Base-by-base conservation (phyloP, 2,329 filamentous ascomycete species). In the Penicillium brevicompactum region DNA sequence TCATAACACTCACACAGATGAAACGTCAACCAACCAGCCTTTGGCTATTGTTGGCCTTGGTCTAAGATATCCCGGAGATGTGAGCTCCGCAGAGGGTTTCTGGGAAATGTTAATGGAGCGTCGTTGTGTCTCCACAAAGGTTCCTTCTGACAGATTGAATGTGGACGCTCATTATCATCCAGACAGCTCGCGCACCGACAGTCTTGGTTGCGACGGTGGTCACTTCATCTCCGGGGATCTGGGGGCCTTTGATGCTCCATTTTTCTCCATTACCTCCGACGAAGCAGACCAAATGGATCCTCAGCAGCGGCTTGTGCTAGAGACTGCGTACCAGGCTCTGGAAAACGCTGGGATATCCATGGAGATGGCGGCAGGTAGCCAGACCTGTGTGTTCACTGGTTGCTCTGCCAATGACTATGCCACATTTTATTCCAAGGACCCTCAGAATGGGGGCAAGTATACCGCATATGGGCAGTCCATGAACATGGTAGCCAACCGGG, bases 401-500 rank as follows among this genome's bases (percentile, higher is more conserved):
- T 43, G 41, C 18, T 43, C 41, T 18, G 5, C 41, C 4, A 43
- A 43, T n/a, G 41, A 43, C 11, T 43, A 43, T 13, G 41, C 41
- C 1, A 43, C 41, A 10, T 43, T 43, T 7, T 43, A 22, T n/a
- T 43, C 41, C 22, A 43, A 43, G 21, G 41, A 43, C 21, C 41
- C 41, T 9, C 41, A 43, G 3, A 43, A 6, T 2, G 41, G 5
- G 2, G 41, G 41, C 4, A 43, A 43, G 6, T 43, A 43, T 11
- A 8, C 41, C 5, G 41, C 41, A 4, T 43, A 43, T 27, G 41
- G 41, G 4, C 41, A 43, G 14, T 9, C 41, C 5, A 43, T 43
- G 41, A 43, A 21, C 41, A 43, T 43, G 41, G 18, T 27, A 6
- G 41, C 41, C 10, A 60, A 60, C 32, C 51, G 58, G 9, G 21